phyloP scores from a whole-genome alignment of 116 monocot genomes.

The Zostera marina region DNA sequence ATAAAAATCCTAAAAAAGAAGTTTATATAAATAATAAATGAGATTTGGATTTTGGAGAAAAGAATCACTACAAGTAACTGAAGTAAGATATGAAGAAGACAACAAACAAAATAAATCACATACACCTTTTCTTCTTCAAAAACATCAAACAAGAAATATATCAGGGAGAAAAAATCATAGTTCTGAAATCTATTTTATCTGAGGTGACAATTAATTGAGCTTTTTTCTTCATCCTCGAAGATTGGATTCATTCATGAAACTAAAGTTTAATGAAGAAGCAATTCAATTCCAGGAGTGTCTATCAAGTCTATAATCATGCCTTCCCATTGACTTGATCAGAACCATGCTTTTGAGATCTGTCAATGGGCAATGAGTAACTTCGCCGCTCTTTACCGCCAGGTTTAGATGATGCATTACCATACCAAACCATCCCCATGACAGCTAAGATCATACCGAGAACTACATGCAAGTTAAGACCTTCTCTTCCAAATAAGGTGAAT shows the following conservation, averaged over 20 bases:
- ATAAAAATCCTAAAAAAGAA: too few relatives aligned
- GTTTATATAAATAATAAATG: too few relatives aligned
- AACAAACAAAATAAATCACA: too few relatives aligned
- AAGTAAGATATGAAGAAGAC: too few relatives aligned
- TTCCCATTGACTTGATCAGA: constrained; percentile 14
- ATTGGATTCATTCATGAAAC: neutral
- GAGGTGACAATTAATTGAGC: neutral
- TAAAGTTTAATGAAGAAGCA: neutral
- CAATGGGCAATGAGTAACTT: constrained; percentile 18
- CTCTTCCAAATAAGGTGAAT: constrained; percentile 38
- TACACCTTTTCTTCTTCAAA: neutral
- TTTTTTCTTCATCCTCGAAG: neutral
- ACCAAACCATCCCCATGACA: constrained; percentile 39
- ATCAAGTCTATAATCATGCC: constrained; percentile 5
- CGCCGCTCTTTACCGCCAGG: constrained; percentile 34
- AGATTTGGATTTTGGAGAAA: too few relatives aligned
- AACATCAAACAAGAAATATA: neutral
- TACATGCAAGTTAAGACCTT: constrained; percentile 35
- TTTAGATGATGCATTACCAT: constrained; percentile 37
- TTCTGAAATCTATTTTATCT: neutral
- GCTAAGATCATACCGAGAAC: constrained; percentile 37
- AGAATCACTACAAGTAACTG: too few relatives aligned
- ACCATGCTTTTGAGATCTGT: constrained; percentile 22
- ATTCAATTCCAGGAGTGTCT: neutral
- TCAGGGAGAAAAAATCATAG: neutral